phyloP scores from a whole-genome alignment of 2,329 filamentous ascomycete genomes.

The Lizonia empirigonia region DNA sequence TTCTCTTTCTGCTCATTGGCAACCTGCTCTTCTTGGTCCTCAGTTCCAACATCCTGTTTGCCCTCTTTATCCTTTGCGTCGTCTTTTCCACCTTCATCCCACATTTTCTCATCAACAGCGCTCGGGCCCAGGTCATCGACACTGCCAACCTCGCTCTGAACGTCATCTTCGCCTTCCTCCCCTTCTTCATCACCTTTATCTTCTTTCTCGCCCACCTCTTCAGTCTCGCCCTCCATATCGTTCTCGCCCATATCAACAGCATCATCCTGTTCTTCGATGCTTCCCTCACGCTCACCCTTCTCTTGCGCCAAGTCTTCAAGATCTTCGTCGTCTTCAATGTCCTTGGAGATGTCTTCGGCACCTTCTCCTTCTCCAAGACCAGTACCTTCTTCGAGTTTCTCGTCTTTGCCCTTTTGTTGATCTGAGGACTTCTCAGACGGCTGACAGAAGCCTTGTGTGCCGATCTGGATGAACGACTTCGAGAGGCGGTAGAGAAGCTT shows the following conservation, averaged over 20 bases:
- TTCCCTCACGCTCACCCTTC: conserved; percentile 63
- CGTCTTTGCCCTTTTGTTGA: conserved; percentile 69
- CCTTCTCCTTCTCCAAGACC: conserved; percentile 95
- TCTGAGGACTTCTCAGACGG: conserved; percentile 76
- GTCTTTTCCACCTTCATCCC: conserved; percentile 83
- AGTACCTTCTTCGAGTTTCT: conserved; percentile 87
- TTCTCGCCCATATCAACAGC: conserved; percentile 92
- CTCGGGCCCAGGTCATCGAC: conserved; percentile 89
- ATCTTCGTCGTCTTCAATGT: conserved; percentile 92
- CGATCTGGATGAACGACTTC: conserved; percentile 78
- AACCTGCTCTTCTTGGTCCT: conserved; percentile 54
- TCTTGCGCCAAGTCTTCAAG: conserved; percentile 85
- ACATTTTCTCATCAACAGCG: conserved; percentile 97
- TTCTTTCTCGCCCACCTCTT: conserved; percentile 60
- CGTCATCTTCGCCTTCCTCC: conserved; percentile 60
- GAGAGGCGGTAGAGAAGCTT: conserved; percentile 77
- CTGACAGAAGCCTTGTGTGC: conserved; percentile 86
- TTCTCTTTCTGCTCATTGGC: conserved; percentile 56
- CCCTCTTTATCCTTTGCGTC: conserved; percentile 83
- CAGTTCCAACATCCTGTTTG: conserved; percentile 60
- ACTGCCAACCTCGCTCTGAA: conserved; percentile 88
- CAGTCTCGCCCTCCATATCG: conserved; percentile 86
- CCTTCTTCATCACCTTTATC: conserved; percentile 63
- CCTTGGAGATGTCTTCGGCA: conserved; percentile 96
- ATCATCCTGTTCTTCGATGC: conserved; percentile 80